Evolutionary conservation across 1,284 basidiomycete species (phyloP).

Genomic region (Chondrostereum purpureum): DNA sequence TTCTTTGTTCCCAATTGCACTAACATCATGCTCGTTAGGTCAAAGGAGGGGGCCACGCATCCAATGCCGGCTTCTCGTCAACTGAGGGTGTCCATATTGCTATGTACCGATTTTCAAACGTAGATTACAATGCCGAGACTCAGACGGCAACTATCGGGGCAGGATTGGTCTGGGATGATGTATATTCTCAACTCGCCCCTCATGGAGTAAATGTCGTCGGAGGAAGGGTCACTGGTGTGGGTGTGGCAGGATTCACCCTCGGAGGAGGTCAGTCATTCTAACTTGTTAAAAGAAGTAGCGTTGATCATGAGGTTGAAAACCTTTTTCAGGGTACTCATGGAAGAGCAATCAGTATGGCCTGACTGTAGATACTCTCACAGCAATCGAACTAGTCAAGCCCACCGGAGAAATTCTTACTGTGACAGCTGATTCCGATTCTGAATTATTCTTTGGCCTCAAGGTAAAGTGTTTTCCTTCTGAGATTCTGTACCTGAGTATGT

Average conservation of each 20-base stretch:
- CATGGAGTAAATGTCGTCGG: constrained; percentile 45
- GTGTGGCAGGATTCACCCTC: constrained; percentile 47
- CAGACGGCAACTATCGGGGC: constrained; percentile 41
- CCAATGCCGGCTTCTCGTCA: constrained; percentile 46
- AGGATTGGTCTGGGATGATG: constrained; percentile 52
- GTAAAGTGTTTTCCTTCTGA: not conserved
- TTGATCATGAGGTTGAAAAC: not conserved
- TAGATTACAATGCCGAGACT: constrained; percentile 31
- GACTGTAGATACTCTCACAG: constrained; percentile 31
- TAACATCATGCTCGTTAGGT: constrained; percentile 27
- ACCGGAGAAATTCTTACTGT: constrained; percentile 27
- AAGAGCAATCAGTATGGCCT: constrained; percentile 31
- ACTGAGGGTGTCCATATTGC: constrained; percentile 51
- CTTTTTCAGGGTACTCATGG: constrained; percentile 34
- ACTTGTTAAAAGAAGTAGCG: not conserved
- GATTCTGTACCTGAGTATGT: not conserved
- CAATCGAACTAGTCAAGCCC: constrained; percentile 31
- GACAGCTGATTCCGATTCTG: constrained; percentile 23
- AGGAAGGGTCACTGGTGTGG: constrained; percentile 46
- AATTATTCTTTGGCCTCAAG: constrained; percentile 29
- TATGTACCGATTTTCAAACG: constrained; percentile 42
- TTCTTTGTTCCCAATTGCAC: not conserved
- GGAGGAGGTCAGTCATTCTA: constrained; percentile 41
- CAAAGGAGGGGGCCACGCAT: constrained; percentile 46
- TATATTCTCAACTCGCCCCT: constrained; percentile 42